Evolutionary conservation across 352 stramenopile genomes (phyloP).

Genomic region (Pilasporangium apinafurcum): DNA sequence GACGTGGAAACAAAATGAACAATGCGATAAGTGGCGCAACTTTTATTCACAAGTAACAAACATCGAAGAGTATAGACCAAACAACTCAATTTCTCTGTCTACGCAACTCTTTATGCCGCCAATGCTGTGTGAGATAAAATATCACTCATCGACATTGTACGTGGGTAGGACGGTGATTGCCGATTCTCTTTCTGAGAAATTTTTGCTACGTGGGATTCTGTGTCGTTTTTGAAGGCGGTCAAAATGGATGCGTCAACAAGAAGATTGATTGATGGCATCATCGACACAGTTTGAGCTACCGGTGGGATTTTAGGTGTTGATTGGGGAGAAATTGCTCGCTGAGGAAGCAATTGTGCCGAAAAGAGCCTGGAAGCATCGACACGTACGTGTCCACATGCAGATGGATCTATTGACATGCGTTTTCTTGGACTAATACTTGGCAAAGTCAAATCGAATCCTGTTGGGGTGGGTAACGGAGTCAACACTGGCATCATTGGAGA

Average conservation of each 20-base stretch:
- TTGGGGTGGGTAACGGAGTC: slow-evolving; percentile 27
- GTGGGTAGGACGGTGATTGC: neutral
- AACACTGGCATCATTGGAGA: slow-evolving; percentile 28
- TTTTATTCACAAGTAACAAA: slow-evolving; percentile 6
- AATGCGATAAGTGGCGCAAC: no score
- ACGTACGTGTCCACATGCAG: neutral
- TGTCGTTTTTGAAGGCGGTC: slow-evolving; percentile 53
- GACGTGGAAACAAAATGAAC: slow-evolving; percentile 4
- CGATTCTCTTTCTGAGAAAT: slow-evolving; percentile 5
- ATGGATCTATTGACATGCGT: slow-evolving; percentile 1
- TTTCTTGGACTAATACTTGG: slow-evolving; percentile 36
- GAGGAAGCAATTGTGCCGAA: no score
- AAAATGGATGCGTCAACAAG: slow-evolving; percentile 68
- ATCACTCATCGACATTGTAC: slow-evolving; percentile 74
- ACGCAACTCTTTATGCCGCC: slow-evolving; percentile 9
- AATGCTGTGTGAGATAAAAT: slow-evolving; percentile 41
- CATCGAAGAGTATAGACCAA: neutral
- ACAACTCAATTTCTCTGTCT: neutral
- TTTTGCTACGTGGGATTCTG: slow-evolving; percentile 6
- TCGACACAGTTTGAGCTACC: neutral
- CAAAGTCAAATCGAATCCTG: slow-evolving; percentile 48
- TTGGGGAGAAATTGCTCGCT: no score
- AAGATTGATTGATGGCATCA: slow-evolving; percentile 57
- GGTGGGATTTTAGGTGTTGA: slow-evolving; percentile 1
- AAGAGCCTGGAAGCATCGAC: no score